Percentiles rank a stretch among this genome's conserved stretches.
Evolutionary conservation across 2,329 filamentous ascomycete genomes (phyloP).

Genomic region (Fusarium longipes): DNA sequence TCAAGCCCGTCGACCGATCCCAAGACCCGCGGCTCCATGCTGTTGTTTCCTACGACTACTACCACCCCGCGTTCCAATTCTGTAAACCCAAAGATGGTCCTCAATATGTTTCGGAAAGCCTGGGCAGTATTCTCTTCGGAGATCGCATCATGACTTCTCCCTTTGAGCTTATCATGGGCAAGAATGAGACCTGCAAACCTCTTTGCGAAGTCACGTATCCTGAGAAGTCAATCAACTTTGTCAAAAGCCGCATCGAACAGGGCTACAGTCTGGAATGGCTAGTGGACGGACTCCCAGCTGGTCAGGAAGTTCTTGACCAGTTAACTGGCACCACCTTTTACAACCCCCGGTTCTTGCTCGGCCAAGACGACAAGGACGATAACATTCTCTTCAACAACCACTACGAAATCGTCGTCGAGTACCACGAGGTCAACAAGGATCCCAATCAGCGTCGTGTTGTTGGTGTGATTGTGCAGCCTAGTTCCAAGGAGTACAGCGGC

Average conservation of each 20-base stretch:
- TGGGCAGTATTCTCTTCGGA: slow-evolving; percentile 96
- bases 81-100: slow-evolving; percentile 83
- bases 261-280: slow-evolving; percentile 96
- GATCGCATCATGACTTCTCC: slow-evolving; percentile 98
- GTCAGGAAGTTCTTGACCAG: slow-evolving; percentile 82
- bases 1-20: slow-evolving; percentile 84
- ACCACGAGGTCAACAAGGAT: slow-evolving; percentile 79
- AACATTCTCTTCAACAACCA: slow-evolving; percentile 85
- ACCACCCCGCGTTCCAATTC: slow-evolving; percentile 87
- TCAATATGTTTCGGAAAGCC: slow-evolving; percentile 78
- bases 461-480: slow-evolving; percentile 87
- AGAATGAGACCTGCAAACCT: slow-evolving; percentile 87
- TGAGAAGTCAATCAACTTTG: slow-evolving; percentile 76
- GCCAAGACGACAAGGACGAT: slow-evolving; percentile 64
- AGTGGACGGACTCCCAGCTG: slow-evolving; percentile 92
- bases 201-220: slow-evolving; percentile 77
- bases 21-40: slow-evolving; percentile 86
- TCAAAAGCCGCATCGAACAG: slow-evolving; percentile 83
- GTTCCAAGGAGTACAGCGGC: slow-evolving; percentile 71
- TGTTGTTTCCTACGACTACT: slow-evolving; percentile 97
- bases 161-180: slow-evolving; percentile 86
- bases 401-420: slow-evolving; percentile 93
- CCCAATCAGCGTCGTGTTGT: slow-evolving; percentile 84
- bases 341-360: slow-evolving; percentile 89
- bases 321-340: slow-evolving; percentile 84